Percentiles rank a stretch among this genome's conserved stretches.
Evolutionary conservation across 139 green algal genomes (phyloP).

Genomic region (Tetraselmis striata): DNA sequence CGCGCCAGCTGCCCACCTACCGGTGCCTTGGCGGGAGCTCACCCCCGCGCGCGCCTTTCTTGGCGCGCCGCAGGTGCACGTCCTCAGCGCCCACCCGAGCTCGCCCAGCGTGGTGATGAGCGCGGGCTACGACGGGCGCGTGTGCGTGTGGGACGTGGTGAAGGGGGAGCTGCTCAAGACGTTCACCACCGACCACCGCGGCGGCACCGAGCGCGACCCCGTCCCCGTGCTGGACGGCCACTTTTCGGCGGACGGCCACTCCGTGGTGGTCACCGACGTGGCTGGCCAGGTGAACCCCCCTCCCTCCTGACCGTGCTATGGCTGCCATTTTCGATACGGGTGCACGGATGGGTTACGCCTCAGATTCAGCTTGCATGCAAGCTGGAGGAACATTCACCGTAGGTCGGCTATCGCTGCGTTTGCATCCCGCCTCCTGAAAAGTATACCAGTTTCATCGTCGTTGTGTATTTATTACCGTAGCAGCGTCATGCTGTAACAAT

Average conservation of each 20-base stretch:
- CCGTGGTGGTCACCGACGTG: slow-evolving; percentile 45
- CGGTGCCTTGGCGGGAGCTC: too few relatives aligned
- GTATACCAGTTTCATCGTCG: too few relatives aligned
- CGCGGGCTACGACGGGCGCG: slow-evolving; percentile 63
- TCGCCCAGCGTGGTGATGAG: slow-evolving; percentile 55
- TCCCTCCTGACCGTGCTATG: neutral
- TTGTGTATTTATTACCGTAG: too few relatives aligned
- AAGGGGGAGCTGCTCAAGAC: slow-evolving; percentile 28
- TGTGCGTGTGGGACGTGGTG: slow-evolving; percentile 59
- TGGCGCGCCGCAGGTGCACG: slow-evolving; percentile 36
- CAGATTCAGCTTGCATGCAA: too few relatives aligned
- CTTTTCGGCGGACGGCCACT: slow-evolving; percentile 44
- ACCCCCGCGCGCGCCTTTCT: neutral
- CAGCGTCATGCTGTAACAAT: too few relatives aligned
- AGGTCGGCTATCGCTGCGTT: too few relatives aligned
- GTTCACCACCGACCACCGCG: slow-evolving; percentile 12
- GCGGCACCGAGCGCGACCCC: slow-evolving; percentile 13
- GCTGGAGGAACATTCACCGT: too few relatives aligned
- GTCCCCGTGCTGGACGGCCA: slow-evolving; percentile 64
- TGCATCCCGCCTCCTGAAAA: too few relatives aligned
- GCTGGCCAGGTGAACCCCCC: slow-evolving; percentile 53
- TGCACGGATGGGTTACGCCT: too few relatives aligned
- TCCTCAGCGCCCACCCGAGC: slow-evolving; percentile 61
- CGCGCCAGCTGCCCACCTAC: too few relatives aligned
- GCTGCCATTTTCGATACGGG: too few relatives aligned